Base-by-base conservation (phyloP, 495 filamentous ascomycete genomes). In the Polyplosphaeria fusca region DNA sequence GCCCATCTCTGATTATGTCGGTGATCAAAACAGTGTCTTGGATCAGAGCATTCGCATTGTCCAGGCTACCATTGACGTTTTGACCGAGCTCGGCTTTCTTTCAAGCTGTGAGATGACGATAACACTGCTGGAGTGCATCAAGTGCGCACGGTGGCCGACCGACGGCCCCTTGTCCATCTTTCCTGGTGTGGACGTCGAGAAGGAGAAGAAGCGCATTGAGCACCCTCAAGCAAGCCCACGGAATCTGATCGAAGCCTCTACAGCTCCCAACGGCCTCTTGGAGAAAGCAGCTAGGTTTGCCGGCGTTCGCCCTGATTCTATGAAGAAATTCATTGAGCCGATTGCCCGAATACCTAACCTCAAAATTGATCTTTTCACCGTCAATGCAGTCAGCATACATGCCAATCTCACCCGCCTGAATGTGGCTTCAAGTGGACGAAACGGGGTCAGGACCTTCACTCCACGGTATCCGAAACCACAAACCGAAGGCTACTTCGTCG, bases 1-100 rank as follows among this genome's bases (percentile, higher is more conserved):
- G 23, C 93, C 93, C 5, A 96, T 99, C 47, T 86, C 90, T 1
- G 93, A 99, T 76, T 99, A 99, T 60, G 88, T 97, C 5, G 93
- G 92, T 62, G 93, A 99, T 70, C 89, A 92, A 67, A 88, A 81
- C 40, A 86, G 82, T 27, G 68, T 73, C 32, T 79, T 97, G 11
- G 93, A 99, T 72, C 93, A 99, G 66, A 87, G 87, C 22, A 92
- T 99, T 57, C 92, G 93, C 83, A 90, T 98, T 68, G 85, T 96
- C 51, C 85, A 87, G 56, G 93, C 93, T 12, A 86, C 85, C 7
- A 92, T 97, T 55, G 93, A 99, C 66, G 86, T 95, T 14, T 78
- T 99, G 63, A 86, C 94, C n/a, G 93, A 99, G 70, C 69, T 96
- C 1, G 90, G 90, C 18, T 86, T 86, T 67, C 72, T 88, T 2